These are phyloP conservation scores for Eucalyptus pauciflora DNA, from an alignment of 345 rosid species.

Conservation along the genomic window DNA sequence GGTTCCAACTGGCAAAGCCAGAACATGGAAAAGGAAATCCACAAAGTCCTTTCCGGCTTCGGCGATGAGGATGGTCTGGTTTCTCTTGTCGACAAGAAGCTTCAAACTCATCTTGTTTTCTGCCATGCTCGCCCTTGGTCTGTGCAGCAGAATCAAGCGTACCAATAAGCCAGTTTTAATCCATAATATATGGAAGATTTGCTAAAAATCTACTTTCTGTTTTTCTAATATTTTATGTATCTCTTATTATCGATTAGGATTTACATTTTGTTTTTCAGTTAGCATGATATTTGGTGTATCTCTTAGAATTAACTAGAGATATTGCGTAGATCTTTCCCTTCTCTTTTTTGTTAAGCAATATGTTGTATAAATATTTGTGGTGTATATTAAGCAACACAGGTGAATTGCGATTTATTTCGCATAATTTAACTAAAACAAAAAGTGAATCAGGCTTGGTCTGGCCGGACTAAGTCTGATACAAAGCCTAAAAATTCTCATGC, in stretches of 20 bases:
- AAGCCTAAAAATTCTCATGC: neutral
- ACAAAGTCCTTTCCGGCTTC: slow-evolving; percentile 2
- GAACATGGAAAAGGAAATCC: neutral
- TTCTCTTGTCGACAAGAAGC: neutral
- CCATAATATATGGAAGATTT: neutral
- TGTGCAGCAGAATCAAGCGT: neutral
- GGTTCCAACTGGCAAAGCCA: slow-evolving; percentile 5
- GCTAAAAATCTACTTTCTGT: too few species aligned
- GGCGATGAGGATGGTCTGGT: neutral
- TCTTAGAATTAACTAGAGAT: too few species aligned
- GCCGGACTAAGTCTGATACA: neutral
- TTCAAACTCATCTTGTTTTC: neutral
- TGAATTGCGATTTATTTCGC: too few species aligned
- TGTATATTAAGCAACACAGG: too few species aligned
- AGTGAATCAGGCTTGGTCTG: neutral
- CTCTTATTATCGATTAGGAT: too few species aligned
- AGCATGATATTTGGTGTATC: too few species aligned
- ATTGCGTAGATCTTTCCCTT: too few species aligned
- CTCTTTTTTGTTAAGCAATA: too few species aligned
- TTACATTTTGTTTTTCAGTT: too few species aligned
- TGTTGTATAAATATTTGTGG: too few species aligned
- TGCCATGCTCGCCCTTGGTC: neutral
- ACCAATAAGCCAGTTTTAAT: neutral
- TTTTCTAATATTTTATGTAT: too few species aligned
- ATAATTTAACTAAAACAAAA: neutral